These are phyloP conservation scores for Drechslera avenae DNA, from an alignment of 2,329 filamentous ascomycete species.

Conservation along the genomic window DNA sequence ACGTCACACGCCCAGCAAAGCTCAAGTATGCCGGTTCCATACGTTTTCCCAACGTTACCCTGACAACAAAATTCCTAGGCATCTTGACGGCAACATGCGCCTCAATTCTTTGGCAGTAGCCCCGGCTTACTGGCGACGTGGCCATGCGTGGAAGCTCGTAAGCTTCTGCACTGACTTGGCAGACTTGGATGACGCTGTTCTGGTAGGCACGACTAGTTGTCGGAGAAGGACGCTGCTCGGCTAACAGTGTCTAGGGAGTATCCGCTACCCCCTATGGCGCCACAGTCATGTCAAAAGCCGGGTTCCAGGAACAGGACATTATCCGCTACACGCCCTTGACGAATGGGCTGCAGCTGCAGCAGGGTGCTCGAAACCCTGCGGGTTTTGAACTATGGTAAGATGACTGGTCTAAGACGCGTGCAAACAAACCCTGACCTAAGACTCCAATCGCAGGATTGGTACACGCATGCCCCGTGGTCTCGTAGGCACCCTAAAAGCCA, in stretches of 20 bases:
- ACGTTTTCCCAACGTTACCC: not conserved
- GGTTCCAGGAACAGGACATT: conserved; percentile 33
- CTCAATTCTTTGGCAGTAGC: conserved; percentile 29
- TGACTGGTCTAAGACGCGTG: not conserved
- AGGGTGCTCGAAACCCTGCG: conserved; percentile 1
- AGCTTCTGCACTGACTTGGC: conserved; percentile 33
- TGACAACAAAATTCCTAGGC: conserved; percentile 13
- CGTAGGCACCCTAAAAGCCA: conserved; percentile 3
- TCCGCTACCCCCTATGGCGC: conserved; percentile 35
- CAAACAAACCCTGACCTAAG: conserved; percentile 3
- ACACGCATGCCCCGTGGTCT: conserved; percentile 12
- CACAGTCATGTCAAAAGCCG: conserved; percentile 29
- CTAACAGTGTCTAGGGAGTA: conserved; percentile 22
- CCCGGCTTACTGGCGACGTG: conserved; percentile 35
- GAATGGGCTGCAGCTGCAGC: not conserved
- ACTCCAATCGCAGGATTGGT: conserved; percentile 15
- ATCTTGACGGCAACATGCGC: conserved; percentile 23
- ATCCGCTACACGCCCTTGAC: conserved; percentile 21
- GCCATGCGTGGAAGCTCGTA: conserved; percentile 33
- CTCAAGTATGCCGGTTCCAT: conserved; percentile 20
- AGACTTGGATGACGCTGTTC: conserved; percentile 26
- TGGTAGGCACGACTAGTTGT: conserved; percentile 17
- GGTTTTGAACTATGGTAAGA: conserved; percentile 22
- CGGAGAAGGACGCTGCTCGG: not conserved
- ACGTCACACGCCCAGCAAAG: conserved; percentile 30